These are phyloP conservation scores for Luffa aegyptiaca DNA, from an alignment of 306 rosid genomes.

Conservation along the genomic window DNA sequence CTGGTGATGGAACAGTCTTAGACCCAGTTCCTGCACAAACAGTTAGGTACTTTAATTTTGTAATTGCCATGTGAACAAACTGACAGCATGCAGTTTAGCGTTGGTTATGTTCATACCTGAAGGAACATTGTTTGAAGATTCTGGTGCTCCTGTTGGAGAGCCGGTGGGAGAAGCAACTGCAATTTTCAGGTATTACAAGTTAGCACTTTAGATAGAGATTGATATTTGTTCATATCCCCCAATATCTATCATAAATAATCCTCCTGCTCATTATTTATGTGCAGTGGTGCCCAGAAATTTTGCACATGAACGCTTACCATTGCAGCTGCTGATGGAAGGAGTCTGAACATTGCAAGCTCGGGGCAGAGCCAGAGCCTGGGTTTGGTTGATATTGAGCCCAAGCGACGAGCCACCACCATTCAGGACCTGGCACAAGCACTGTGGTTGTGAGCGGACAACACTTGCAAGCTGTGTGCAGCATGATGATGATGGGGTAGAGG, in stretches of 20 bases:
- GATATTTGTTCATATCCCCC: background rate
- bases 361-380: conserved; percentile 74
- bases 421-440: conserved; percentile 69
- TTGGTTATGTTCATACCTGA: conserved; percentile 31
- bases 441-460: conserved; percentile 55
- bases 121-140: conserved; percentile 42
- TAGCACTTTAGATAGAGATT: conserved; percentile 10
- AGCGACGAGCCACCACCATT: conserved; percentile 53
- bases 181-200: conserved; percentile 9
- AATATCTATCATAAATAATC: background rate
- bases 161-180: conserved; percentile 45
- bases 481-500: conserved; percentile 57
- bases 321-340: conserved; percentile 48
- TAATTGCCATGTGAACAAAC: background rate
- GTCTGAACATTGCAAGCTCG: conserved; percentile 65
- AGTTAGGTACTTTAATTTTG: background rate
- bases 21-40: conserved; percentile 45
- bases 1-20: conserved; percentile 40
- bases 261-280: background rate
- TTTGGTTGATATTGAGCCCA: conserved; percentile 52
- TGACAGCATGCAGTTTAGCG: background rate
- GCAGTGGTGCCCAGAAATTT: background rate
- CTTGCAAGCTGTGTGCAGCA: conserved; percentile 73
- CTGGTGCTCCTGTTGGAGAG: conserved; percentile 56
- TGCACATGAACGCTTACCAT: conserved; percentile 25